A percentile compares a stretch with the other conserved stretches of the same genome.
Evolutionary conservation across 208 protist genomes (phyloP).

Genomic region (Acanthamoeba sp.): DNA sequence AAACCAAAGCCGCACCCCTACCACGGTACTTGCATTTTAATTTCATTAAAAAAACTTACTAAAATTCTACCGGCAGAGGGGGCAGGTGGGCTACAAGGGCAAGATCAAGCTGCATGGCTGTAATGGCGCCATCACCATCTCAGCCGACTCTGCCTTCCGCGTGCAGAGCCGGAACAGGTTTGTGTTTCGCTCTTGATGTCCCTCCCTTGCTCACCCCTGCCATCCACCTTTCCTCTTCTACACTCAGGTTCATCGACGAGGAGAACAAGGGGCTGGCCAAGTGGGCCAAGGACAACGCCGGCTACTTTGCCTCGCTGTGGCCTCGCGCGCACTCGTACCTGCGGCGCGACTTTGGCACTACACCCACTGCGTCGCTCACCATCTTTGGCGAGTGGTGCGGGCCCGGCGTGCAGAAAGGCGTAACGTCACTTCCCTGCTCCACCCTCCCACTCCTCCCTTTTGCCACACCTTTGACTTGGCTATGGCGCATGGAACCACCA

Average conservation of each 20-base stretch:
- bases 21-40: background rate
- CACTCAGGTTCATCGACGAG: slow-evolving; percentile 55
- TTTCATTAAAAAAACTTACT: background rate
- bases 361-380: background rate
- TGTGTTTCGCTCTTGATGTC: background rate
- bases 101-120: slow-evolving; percentile 53
- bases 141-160: background rate
- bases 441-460: too few relatives aligned
- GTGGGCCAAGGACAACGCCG: slow-evolving; percentile 15
- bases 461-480: too few relatives aligned
- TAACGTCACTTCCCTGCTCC: too few relatives aligned
- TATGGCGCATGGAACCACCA: background rate
- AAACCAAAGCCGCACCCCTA: background rate
- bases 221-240: background rate
- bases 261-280: slow-evolving; percentile 54
- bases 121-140: slow-evolving; percentile 38
- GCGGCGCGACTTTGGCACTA: background rate
- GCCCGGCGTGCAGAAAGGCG: slow-evolving; percentile 60
- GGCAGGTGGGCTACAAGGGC: slow-evolving; percentile 1
- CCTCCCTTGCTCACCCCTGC: too few relatives aligned
- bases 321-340: background rate
- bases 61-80: background rate
- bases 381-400: slow-evolving; percentile 68
- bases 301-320: slow-evolving; percentile 38
- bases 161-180: slow-evolving; percentile 60